phyloP scores from a whole-genome alignment of 805 yeast genomes.

The Candida tammaniensis region DNA sequence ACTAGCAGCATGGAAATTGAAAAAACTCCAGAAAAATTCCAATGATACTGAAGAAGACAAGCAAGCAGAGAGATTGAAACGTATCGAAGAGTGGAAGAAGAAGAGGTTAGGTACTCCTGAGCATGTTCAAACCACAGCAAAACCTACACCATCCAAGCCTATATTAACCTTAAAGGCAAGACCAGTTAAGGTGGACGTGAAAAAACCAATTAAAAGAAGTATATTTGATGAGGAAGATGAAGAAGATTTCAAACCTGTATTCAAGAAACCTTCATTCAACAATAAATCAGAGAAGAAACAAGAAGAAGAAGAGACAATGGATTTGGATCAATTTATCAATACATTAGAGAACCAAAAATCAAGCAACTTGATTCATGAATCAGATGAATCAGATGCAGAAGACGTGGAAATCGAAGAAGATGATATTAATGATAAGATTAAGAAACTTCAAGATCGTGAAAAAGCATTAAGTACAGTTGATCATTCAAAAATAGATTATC shows the following conservation, averaged over 20 bases:
- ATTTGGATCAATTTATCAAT: constrained; percentile 11
- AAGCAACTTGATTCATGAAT: not conserved
- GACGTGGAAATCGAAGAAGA: constrained; percentile 22
- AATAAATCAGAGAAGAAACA: constrained; percentile 2
- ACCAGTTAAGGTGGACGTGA: too few species aligned
- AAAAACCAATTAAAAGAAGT: constrained; percentile 10
- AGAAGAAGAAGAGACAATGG: constrained; percentile 16
- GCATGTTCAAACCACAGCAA: not conserved
- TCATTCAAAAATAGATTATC: constrained; percentile 43
- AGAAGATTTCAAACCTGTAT: constrained; percentile 8
- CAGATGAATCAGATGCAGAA: constrained; percentile 8
- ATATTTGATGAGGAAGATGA: constrained; percentile 35
- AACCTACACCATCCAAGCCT: constrained; percentile 4
- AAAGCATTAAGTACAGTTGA: constrained; percentile 51
- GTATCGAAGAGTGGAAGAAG: constrained; percentile 54
- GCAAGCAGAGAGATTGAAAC: constrained; percentile 30
- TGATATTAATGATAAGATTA: constrained; percentile 35
- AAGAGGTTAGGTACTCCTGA: constrained; percentile 16
- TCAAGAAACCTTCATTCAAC: constrained; percentile 3
- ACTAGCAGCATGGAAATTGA: constrained; percentile 59
- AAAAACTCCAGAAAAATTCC: constrained; percentile 37
- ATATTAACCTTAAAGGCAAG: constrained; percentile 8
- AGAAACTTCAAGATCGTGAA: constrained; percentile 44
- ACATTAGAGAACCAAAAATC: constrained; percentile 1
- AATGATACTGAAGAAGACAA: constrained; percentile 14